Conservation (phyloP, 495 filamentous ascomycete genomes). For the Penicillium riverlandense region DNA sequence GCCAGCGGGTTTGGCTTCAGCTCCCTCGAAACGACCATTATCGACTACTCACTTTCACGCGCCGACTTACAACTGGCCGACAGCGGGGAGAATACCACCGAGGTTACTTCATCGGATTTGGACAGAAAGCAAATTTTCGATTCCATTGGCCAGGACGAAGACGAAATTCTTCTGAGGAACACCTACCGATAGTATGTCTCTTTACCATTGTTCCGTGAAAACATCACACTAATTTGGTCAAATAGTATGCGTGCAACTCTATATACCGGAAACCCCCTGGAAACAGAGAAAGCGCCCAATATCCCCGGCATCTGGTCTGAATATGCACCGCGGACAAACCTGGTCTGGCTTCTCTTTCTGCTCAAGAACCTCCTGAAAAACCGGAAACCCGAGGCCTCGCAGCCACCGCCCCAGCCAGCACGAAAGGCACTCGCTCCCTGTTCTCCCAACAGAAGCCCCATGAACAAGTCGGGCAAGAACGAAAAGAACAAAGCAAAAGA, state of each 20-base stretch:
- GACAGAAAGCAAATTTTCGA: conserved; percentile 42
- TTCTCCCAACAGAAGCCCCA: conserved; percentile 24
- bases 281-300: conserved; percentile 21
- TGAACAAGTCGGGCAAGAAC: conserved; percentile 1
- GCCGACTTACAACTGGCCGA: conserved; percentile 32
- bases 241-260: conserved; percentile 34
- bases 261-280: conserved; percentile 26
- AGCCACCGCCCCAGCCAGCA: conserved; percentile 2
- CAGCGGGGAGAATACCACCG: conserved; percentile 13
- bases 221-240: conserved; percentile 5
- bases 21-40: conserved; percentile 68
- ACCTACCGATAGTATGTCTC: conserved; percentile 36
- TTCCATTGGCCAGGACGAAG: conserved; percentile 35
- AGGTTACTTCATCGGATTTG: conserved; percentile 38
- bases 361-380: conserved; percentile 40
- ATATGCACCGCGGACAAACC: conserved; percentile 41
- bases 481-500: conserved; percentile 10
- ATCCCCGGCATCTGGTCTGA: conserved; percentile 38
- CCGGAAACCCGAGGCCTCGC: conserved; percentile 15
- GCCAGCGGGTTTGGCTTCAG: conserved; percentile 57
- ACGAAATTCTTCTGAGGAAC: conserved; percentile 32
- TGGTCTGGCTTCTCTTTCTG: conserved; percentile 45
- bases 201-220: not conserved
- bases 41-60: conserved; percentile 86
- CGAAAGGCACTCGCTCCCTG: conserved; percentile 30